Percentiles rank a stretch among this genome's conserved stretches.
These are phyloP conservation scores for Sherardia arvensis DNA, from an alignment of 257 asterid species.

Conservation along the genomic window DNA sequence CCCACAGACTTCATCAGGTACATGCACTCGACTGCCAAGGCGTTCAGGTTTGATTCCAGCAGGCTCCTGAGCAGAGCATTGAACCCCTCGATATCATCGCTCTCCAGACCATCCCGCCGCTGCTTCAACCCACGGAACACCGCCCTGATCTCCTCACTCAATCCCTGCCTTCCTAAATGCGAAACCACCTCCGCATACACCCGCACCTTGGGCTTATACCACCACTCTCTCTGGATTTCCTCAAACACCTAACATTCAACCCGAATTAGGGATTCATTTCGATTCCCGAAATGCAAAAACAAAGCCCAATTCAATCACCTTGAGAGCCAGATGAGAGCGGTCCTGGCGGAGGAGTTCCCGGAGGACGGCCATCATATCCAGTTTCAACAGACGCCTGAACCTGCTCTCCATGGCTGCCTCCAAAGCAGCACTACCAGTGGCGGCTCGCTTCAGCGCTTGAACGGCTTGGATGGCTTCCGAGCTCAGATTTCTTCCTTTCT, in stretches of 20 bases:
- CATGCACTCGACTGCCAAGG: constrained; percentile 47
- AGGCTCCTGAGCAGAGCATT: constrained; percentile 48
- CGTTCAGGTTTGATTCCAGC: constrained; percentile 34
- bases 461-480: constrained; percentile 65
- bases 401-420: constrained; percentile 32
- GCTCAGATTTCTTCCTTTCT: constrained; percentile 58
- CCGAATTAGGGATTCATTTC: too few relatives aligned
- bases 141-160: constrained; percentile 32
- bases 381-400: constrained; percentile 51
- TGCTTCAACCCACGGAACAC: constrained; percentile 39
- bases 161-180: constrained; percentile 53
- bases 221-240: constrained; percentile 50
- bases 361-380: constrained; percentile 71
- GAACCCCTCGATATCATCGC: constrained; percentile 41
- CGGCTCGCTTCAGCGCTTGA: constrained; percentile 63
- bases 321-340: constrained; percentile 48
- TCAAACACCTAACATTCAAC: constrained; percentile 39
- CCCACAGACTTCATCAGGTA: constrained; percentile 50
- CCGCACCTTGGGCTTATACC: constrained; percentile 50
- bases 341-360: constrained; percentile 72
- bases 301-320: constrained; percentile 26
- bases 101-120: constrained; percentile 25
- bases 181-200: constrained; percentile 54
- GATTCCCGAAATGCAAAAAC: neutral
- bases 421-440: constrained; percentile 17